A percentile compares a stretch with the other conserved stretches of the same genome.
These are phyloP conservation scores for Cymbopogon flexuosus DNA, from an alignment of 202 grass and related monocot species.

Conservation along the genomic window DNA sequence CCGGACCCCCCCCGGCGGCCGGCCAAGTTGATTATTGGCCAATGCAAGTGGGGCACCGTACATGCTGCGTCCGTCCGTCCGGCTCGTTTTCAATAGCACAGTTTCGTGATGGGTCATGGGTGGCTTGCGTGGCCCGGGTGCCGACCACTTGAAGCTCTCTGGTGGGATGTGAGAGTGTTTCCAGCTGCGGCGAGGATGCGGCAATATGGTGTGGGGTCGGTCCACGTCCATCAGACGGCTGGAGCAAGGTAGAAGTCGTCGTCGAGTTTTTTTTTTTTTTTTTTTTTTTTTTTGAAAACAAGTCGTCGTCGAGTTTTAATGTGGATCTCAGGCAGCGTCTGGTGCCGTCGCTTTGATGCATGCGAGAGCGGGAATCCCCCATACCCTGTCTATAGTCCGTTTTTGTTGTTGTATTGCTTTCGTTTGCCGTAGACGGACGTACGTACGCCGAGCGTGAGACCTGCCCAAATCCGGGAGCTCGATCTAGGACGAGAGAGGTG, in stretches of 20 bases:
- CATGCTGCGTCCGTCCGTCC: background rate
- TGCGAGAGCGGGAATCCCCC: too few species aligned
- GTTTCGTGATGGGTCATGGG: background rate
- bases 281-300: too few species aligned
- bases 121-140: background rate
- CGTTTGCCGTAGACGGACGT: background rate
- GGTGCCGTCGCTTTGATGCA: background rate
- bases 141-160: background rate
- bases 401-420: too few species aligned
- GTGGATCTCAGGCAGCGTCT: background rate
- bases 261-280: too few species aligned
- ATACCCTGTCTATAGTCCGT: too few species aligned
- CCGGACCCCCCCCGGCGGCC: background rate
- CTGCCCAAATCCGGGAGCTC: background rate
- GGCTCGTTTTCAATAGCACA: conserved; percentile 5
- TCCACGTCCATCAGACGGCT: background rate
- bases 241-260: background rate
- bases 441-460: background rate
- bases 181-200: background rate
- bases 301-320: too few species aligned
- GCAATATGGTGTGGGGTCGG: background rate
- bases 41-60: background rate
- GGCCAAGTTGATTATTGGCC: background rate
- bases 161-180: background rate
- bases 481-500: too few species aligned